These are phyloP conservation scores for Dipteronia dyeriana DNA, from an alignment of 345 rosid species.

Conservation along the genomic window DNA sequence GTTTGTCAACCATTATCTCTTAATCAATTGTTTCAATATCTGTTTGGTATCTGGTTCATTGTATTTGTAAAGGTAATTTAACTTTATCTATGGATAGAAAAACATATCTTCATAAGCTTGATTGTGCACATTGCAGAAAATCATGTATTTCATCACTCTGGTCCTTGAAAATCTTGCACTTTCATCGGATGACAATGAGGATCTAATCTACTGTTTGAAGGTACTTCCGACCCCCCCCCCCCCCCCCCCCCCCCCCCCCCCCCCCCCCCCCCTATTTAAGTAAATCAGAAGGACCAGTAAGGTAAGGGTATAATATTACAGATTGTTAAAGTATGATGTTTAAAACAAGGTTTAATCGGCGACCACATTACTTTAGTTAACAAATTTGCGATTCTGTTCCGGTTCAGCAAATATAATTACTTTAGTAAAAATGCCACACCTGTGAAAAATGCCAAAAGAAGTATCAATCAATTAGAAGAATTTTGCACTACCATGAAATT, in stretches of 20 bases:
- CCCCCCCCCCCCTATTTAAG: conserved; percentile 4
- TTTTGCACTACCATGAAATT: too few species aligned
- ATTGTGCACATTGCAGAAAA: conserved; percentile 60
- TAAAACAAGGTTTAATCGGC: background rate
- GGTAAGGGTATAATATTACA: conserved; percentile 8
- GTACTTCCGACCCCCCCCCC: too few species aligned
- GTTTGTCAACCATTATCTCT: conserved; percentile 8
- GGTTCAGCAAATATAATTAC: too few species aligned
- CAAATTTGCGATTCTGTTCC: too few species aligned
- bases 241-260: too few species aligned
- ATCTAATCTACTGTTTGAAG: conserved; percentile 90
- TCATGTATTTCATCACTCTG: conserved; percentile 71
- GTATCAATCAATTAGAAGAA: too few species aligned
- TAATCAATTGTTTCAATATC: background rate
- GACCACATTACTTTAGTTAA: background rate
- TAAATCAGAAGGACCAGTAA: background rate
- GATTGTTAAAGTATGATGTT: background rate
- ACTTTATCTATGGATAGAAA: conserved; percentile 3
- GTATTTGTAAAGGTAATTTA: conserved; percentile 7
- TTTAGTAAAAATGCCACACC: too few species aligned
- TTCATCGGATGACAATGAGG: conserved; percentile 91
- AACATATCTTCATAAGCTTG: conserved; percentile 17
- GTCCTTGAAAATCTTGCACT: conserved; percentile 93
- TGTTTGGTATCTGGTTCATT: conserved; percentile 4
- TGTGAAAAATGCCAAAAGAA: too few species aligned